Evolutionary conservation across 345 rosid genomes (phyloP).

Genomic region (Bruguiera gymnorhiza): DNA sequence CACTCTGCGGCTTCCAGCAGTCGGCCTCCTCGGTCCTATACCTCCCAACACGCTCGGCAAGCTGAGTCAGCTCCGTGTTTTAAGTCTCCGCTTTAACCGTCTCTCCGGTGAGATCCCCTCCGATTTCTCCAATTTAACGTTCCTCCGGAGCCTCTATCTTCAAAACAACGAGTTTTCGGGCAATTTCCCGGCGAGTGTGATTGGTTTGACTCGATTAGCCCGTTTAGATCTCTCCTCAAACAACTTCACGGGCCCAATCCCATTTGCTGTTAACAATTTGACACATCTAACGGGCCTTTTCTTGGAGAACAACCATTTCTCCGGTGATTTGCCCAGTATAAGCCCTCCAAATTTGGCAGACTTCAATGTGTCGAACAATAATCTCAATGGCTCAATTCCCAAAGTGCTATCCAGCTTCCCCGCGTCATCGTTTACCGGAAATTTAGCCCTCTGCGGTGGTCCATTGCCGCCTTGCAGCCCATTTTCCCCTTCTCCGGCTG

Average conservation of each 20-base stretch:
- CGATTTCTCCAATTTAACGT: constrained; percentile 72
- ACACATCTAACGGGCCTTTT: constrained; percentile 63
- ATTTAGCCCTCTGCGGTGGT: constrained; percentile 73
- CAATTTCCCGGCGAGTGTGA: constrained; percentile 55
- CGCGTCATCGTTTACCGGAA: constrained; percentile 58
- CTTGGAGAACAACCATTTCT: constrained; percentile 57
- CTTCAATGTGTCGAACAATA: constrained; percentile 76
- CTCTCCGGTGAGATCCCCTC: constrained; percentile 75
- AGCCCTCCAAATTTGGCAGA: constrained; percentile 24
- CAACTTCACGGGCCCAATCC: constrained; percentile 67
- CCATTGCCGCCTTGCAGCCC: constrained; percentile 72
- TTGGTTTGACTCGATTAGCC: constrained; percentile 45
- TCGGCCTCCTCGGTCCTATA: constrained; percentile 68
- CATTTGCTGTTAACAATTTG: constrained; percentile 70
- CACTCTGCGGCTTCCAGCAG: constrained; percentile 81
- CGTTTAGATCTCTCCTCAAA: constrained; percentile 88
- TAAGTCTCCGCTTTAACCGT: constrained; percentile 84
- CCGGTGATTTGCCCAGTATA: constrained; percentile 68
- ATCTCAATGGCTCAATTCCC: constrained; percentile 83
- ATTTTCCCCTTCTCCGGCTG: constrained; percentile 65
- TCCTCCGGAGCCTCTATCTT: constrained; percentile 67
- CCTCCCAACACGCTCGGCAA: constrained; percentile 67
- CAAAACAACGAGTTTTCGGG: constrained; percentile 68
- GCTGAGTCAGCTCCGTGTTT: constrained; percentile 68
- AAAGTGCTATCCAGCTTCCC: constrained; percentile 40